A percentile compares a stretch with the other conserved stretches of the same genome.
These are phyloP conservation scores for Neurospora tetrasperma DNA, from an alignment of 495 filamentous ascomycete species.

Conservation along the genomic window DNA sequence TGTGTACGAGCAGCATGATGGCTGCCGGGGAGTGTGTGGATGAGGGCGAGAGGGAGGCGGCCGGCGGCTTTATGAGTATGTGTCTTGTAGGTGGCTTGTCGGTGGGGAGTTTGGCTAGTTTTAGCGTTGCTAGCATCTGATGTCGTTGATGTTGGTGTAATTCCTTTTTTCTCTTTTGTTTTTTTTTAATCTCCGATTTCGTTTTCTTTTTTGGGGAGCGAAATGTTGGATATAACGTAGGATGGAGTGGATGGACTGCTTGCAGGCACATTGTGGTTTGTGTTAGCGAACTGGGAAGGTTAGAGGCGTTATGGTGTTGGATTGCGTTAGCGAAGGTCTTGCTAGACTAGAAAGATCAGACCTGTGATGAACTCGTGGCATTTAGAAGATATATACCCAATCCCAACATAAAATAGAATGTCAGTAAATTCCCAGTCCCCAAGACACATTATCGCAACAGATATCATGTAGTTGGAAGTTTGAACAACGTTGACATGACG, in stretches of 20 bases:
- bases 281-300: not conserved
- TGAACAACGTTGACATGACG: not conserved
- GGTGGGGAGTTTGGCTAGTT: slow-evolving; percentile 81
- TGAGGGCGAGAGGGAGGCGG: slow-evolving; percentile 70
- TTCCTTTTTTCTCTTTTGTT: not conserved
- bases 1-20: slow-evolving; percentile 86
- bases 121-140: slow-evolving; percentile 49
- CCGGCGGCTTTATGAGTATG: slow-evolving; percentile 89
- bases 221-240: not conserved
- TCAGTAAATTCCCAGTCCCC: not conserved
- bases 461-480: not conserved
- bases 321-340: not conserved
- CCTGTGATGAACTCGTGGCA: not conserved
- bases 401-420: not conserved
- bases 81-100: slow-evolving; percentile 76
- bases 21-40: slow-evolving; percentile 69
- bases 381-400: not conserved
- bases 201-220: too few species aligned
- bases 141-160: not conserved
- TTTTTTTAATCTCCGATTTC: not conserved
- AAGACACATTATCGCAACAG: not conserved
- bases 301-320: not conserved
- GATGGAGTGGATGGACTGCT: not conserved
- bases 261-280: not conserved
- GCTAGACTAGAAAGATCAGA: not conserved